Conservation (phyloP, 2,329 filamentous ascomycete species). For the Xylaria sp. region DNA sequence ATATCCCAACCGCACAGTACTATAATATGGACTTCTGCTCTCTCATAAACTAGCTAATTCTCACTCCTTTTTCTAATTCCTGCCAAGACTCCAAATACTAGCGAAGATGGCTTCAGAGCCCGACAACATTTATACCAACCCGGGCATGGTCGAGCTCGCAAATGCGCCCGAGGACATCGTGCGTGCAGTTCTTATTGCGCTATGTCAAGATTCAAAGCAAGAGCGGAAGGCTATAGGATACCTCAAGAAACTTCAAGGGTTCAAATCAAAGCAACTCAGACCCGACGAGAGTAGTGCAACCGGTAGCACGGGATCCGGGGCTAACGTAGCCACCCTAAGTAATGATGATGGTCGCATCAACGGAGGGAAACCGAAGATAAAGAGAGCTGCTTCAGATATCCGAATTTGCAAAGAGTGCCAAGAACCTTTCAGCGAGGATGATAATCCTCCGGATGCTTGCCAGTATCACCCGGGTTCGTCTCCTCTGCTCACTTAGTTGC, state of each 20-base stretch:
- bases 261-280: not conserved
- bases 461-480: constrained; percentile 21
- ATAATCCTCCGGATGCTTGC: constrained; percentile 13
- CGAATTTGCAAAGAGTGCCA: constrained; percentile 14
- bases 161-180: constrained; percentile 13
- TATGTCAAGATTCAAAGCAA: constrained; percentile 7
- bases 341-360: not conserved
- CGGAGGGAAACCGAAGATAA: not conserved
- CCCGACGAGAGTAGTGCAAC: not conserved
- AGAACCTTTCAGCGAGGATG: constrained; percentile 18
- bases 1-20: not conserved
- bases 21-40: not conserved
- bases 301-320: not conserved
- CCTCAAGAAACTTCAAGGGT: not conserved
- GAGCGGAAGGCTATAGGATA: constrained; percentile 5
- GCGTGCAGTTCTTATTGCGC: constrained; percentile 19
- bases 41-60: not conserved
- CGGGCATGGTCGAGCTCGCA: not conserved
- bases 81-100: not conserved
- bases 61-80: not conserved
- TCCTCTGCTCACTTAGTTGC: not conserved
- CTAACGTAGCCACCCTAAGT: not conserved
- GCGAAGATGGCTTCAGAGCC: not conserved
- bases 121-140: not conserved
- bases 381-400: constrained; percentile 11